A percentile compares a stretch with the other conserved stretches of the same genome.
Evolutionary conservation across 768 basidiomycete species (phyloP).

Genomic region (Mycena galopus): DNA sequence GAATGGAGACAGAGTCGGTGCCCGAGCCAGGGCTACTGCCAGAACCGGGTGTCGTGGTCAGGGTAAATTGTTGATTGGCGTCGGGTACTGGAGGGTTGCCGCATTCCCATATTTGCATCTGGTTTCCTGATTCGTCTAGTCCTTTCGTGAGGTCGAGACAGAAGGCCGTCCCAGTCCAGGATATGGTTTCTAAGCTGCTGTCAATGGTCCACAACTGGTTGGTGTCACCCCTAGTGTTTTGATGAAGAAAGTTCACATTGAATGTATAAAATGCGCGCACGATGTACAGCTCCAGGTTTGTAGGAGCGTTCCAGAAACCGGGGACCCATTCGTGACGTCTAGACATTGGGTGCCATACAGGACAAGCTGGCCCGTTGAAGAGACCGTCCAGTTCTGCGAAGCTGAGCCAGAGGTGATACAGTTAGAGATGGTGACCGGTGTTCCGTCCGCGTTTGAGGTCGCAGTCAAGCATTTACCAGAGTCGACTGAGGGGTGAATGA

Average conservation of each 20-base stretch:
- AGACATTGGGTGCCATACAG: constrained; percentile 25
- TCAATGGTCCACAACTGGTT: constrained; percentile 22
- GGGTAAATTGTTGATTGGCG: constrained; percentile 25
- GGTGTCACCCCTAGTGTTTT: constrained; percentile 11
- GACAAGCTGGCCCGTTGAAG: constrained; percentile 21
- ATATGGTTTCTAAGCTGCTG: constrained; percentile 20
- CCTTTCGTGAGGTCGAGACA: constrained; percentile 21
- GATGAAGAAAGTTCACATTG: no score
- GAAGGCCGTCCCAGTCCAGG: constrained; percentile 19
- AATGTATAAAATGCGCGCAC: no score
- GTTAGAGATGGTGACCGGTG: constrained; percentile 25
- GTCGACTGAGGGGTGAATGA: constrained; percentile 28
- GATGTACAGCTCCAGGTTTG: constrained; percentile 26
- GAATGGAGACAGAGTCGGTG: constrained; percentile 22
- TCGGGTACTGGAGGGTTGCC: constrained; percentile 3
- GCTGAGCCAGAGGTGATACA: constrained; percentile 24
- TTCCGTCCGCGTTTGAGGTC: constrained; percentile 19
- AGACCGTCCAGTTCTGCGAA: constrained; percentile 25
- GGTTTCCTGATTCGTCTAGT: constrained; percentile 20
- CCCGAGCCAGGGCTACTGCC: constrained; percentile 15
- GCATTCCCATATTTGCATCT: constrained; percentile 32
- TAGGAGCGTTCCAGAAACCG: constrained; percentile 11
- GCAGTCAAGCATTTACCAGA: constrained; percentile 21
- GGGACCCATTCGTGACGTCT: constrained; percentile 18
- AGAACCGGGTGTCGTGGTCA: constrained; percentile 26